Evolutionary conservation across 2,329 filamentous ascomycete species (phyloP).

Genomic region (Colletotrichum chlorophyti): DNA sequence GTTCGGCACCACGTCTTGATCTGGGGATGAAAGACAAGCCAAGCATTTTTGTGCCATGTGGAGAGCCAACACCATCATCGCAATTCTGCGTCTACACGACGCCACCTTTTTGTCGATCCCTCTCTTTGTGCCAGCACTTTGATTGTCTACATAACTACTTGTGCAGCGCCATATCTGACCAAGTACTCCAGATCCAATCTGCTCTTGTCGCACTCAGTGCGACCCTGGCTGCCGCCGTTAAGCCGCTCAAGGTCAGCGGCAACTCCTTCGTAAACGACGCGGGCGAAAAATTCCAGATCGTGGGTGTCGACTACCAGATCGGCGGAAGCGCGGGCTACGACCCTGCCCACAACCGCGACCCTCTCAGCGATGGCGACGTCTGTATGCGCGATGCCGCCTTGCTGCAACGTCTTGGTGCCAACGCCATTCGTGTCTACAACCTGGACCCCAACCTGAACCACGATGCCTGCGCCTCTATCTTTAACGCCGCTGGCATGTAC

Average conservation of each 20-base stretch:
- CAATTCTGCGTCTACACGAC: neutral
- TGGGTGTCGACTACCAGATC: conserved; percentile 74
- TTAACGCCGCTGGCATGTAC: conserved; percentile 73
- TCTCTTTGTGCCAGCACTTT: no score
- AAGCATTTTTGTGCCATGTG: neutral
- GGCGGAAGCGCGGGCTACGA: conserved; percentile 70
- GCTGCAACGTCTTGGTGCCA: conserved; percentile 69
- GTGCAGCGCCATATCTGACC: neutral
- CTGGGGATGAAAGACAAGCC: conserved; percentile 4
- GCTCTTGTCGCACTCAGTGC: conserved; percentile 61
- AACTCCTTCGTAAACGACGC: conserved; percentile 67
- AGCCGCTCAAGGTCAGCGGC: conserved; percentile 62
- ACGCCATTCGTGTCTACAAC: conserved; percentile 75
- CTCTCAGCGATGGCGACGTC: conserved; percentile 62
- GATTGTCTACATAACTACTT: no score
- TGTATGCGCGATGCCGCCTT: conserved; percentile 71
- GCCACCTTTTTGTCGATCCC: conserved; percentile 7
- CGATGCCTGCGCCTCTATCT: conserved; percentile 71
- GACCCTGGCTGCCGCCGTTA: conserved; percentile 61
- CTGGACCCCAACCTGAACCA: conserved; percentile 70
- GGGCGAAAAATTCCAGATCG: conserved; percentile 68
- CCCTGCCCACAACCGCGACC: conserved; percentile 59
- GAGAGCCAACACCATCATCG: neutral
- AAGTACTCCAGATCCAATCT: conserved; percentile 42
- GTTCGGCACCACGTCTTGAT: no score